These are phyloP conservation scores for Clausena lansium DNA, from an alignment of 345 rosid species.

Conservation along the genomic window DNA sequence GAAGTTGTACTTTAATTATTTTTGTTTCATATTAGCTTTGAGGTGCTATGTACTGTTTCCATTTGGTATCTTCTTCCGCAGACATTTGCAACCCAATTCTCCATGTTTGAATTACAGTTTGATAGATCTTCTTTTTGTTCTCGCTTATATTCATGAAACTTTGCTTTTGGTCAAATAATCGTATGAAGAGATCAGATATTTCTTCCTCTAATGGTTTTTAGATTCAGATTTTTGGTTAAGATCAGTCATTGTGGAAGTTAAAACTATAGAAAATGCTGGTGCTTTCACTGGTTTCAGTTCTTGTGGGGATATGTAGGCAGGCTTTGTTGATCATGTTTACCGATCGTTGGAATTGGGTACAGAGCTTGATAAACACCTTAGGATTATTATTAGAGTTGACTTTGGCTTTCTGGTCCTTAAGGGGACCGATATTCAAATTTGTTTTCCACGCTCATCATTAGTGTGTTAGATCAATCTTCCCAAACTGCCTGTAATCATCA, in stretches of 20 bases:
- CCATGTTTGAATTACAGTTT: slow-evolving; percentile 1
- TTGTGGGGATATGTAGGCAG: not conserved
- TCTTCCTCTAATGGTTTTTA: not conserved
- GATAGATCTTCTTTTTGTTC: not conserved
- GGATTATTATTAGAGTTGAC: not conserved
- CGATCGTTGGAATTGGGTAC: not conserved
- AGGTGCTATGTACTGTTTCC: slow-evolving; percentile 14
- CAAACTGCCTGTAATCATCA: not conserved
- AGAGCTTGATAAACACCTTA: not conserved
- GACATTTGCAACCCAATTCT: slow-evolving; percentile 13
- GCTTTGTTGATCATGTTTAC: not conserved
- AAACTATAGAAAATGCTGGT: not conserved
- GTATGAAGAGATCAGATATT: not conserved
- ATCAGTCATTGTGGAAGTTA: not conserved
- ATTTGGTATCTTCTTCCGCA: slow-evolving; percentile 16
- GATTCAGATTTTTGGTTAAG: slow-evolving; percentile 1
- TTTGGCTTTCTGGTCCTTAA: not conserved
- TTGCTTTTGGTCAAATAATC: not conserved
- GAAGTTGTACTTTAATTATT: slow-evolving; percentile 30
- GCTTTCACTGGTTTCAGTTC: not conserved
- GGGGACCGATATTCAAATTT: not conserved
- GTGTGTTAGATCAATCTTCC: not conserved
- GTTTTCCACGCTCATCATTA: not conserved
- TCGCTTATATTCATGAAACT: not conserved
- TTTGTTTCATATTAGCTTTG: slow-evolving; percentile 19